Percentiles rank a stretch among this genome's conserved stretches.
Conservation (phyloP, 1,139 yeast genomes). For the Suhomyces panamericanus region DNA sequence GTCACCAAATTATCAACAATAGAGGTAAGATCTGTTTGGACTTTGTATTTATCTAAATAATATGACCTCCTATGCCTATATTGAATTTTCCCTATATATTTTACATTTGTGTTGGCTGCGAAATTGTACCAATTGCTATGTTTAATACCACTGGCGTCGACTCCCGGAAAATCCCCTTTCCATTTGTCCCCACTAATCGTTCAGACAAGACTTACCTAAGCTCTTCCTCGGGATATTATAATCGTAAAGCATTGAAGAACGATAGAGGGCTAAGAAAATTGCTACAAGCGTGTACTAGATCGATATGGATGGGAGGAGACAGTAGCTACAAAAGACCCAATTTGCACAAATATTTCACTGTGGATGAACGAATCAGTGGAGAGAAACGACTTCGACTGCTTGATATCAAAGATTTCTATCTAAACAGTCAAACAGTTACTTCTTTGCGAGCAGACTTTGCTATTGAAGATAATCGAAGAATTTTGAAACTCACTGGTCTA, state of each 20-base stretch:
- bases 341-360: neutral
- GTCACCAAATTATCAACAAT: no score
- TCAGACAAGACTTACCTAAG: neutral
- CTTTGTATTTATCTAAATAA: no score
- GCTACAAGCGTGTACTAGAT: conserved; percentile 2
- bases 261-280: neutral
- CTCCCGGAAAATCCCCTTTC: neutral
- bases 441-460: neutral
- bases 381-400: neutral
- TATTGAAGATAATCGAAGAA: neutral
- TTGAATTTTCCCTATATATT: no score
- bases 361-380: neutral
- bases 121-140: conserved; percentile 1
- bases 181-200: neutral
- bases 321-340: neutral
- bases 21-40: no score
- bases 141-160: neutral
- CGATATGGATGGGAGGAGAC: neutral
- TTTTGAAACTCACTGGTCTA: conserved; percentile 11
- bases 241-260: neutral
- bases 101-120: conserved; percentile 1
- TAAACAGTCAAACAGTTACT: neutral
- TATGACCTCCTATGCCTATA: neutral
- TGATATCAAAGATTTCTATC: neutral
- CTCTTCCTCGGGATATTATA: neutral